Evolutionary conservation across 164 flowering plant species (phyloP), one percentile per base, ranked within the genome.

Genomic region (Magnolia sinica): DNA sequence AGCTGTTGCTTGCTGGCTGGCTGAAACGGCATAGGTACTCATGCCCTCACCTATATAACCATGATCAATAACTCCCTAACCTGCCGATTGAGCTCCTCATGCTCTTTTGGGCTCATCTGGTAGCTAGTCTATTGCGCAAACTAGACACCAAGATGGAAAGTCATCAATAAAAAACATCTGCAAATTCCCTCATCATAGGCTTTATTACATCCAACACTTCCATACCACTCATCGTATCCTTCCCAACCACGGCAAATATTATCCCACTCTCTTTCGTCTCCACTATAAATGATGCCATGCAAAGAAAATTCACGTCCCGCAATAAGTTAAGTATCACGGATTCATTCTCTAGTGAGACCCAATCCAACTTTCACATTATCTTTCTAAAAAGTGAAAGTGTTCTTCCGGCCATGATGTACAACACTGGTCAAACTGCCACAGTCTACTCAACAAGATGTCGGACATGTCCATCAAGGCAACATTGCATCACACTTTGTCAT

Each of bases 381-480:
- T 2, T 50, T 3, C 20, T 7, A 20, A 55, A 58, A 68, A 18
- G 50, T 69, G 37, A 3, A 69, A 52, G 73, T 76, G 66, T 76
- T 76, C 8, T 61, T 68, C 2, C 1, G 10, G 27, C 73, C 51
- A 50, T 66, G 51, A 29, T 67, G 66, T 3, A 9, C 1, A 14
- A 67, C 31, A 8, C 8, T 37, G 1, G 20, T 63, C 76, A 59
- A 7, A 76, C 37, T 68, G n/a, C 52, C 61, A 61, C 6, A 64
- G 66, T 13, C 68, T 65, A 31, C 22, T 64, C 37, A 58, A 76
- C 45, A 37, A 37, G 45, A 37, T 37, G 45, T 37, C 7, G 7
- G 6, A 76, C 6, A 68, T 69, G 58, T 59, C 73, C 76, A 78
- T 68, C 1, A 16, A 69, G 18, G 73, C 64, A 27, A 76, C 76